Conservation (phyloP, 1,139 yeast species). For the Pichia kudriavzevii region DNA sequence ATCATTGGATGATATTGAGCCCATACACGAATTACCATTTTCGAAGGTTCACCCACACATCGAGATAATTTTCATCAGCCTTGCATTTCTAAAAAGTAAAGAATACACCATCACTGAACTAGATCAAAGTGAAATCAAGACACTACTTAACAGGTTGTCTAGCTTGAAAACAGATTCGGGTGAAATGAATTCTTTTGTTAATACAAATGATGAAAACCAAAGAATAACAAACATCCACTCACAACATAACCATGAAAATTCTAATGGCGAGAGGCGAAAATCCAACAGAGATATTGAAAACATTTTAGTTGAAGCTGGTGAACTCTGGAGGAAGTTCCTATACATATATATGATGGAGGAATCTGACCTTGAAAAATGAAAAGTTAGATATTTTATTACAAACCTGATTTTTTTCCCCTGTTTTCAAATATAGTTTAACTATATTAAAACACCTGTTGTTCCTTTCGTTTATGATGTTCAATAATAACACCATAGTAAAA, state of each 20-base stretch:
- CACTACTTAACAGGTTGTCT: conserved; percentile 52
- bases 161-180: conserved; percentile 26
- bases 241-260: background rate
- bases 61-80: conserved; percentile 66
- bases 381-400: too few species aligned
- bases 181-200: conserved; percentile 28
- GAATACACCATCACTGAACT: conserved; percentile 73
- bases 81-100: conserved; percentile 75
- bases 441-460: too few species aligned
- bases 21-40: conserved; percentile 41
- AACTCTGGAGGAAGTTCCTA: conserved; percentile 81
- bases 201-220: conserved; percentile 15
- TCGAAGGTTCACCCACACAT: conserved; percentile 69
- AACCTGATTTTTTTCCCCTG: too few species aligned
- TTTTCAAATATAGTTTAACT: too few species aligned
- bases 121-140: conserved; percentile 85
- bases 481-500: too few species aligned
- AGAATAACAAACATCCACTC: background rate
- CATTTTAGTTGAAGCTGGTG: conserved; percentile 73
- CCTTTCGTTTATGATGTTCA: too few species aligned
- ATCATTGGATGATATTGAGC: conserved; percentile 18
- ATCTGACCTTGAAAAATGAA: conserved; percentile 5
- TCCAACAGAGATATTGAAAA: conserved; percentile 53
- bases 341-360: conserved; percentile 63
- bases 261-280: conserved; percentile 5